Conservation (phyloP, 176 grass and related monocot species). For the Miscanthus lutarioriparius region DNA sequence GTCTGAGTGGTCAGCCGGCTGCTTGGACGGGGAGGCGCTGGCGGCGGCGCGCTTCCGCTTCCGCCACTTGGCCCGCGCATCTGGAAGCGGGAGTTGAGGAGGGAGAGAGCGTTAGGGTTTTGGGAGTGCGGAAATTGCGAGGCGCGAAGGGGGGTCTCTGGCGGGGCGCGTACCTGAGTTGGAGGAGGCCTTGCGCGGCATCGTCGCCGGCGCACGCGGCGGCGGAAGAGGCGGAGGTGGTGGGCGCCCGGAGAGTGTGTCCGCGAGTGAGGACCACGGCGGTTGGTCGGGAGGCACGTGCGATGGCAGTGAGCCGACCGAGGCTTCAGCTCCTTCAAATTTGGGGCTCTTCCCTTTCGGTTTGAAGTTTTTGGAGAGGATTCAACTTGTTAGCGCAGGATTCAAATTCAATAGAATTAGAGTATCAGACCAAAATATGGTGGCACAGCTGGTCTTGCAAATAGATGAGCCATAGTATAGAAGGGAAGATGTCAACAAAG, state of each 20-base stretch:
- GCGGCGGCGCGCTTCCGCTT: conserved; percentile 63
- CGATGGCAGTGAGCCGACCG: conserved; percentile 29
- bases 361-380: conserved; percentile 20
- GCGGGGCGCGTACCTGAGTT: conserved; percentile 63
- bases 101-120: conserved; percentile 34
- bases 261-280: conserved; percentile 41
- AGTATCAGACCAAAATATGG: too few relatives aligned
- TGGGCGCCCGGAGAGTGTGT: not conserved
- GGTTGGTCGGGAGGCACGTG: conserved; percentile 44
- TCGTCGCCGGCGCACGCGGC: conserved; percentile 35
- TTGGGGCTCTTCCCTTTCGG: not conserved
- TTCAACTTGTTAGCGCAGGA: not conserved
- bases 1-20: conserved; percentile 37
- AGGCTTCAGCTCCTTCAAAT: conserved; percentile 36
- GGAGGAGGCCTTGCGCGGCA: conserved; percentile 72
- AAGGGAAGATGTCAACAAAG: not conserved
- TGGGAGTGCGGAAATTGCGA: not conserved
- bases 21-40: conserved; percentile 51
- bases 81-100: conserved; percentile 9
- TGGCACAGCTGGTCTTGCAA: not conserved
- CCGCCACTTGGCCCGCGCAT: conserved; percentile 86
- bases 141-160: not conserved
- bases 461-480: not conserved
- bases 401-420: not conserved
- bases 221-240: conserved; percentile 19